Evolutionary conservation across 2,329 filamentous ascomycete genomes (phyloP).

Genomic region (Sarocladium strictum): DNA sequence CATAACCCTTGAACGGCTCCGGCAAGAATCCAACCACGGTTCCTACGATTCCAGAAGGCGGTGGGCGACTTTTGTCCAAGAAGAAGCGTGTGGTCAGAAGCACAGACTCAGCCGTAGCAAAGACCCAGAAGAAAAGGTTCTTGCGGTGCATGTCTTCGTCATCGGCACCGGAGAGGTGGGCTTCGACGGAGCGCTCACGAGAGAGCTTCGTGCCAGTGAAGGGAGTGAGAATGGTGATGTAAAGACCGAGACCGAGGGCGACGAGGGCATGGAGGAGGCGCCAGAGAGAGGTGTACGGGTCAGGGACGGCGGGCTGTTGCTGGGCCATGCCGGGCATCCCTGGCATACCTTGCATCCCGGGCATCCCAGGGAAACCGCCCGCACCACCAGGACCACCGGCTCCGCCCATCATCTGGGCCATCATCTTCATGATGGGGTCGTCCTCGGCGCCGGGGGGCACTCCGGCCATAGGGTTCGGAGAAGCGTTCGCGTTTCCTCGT

Average conservation of each 20-base stretch:
- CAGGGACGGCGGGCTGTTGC: conserved; percentile 24
- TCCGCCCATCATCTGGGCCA: conserved; percentile 63
- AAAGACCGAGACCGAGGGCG: conserved; percentile 62
- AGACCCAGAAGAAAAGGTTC: conserved; percentile 65
- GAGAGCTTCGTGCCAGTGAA: conserved; percentile 62
- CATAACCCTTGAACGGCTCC: conserved; percentile 54
- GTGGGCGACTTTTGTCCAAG: conserved; percentile 54
- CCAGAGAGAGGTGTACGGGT: conserved; percentile 52
- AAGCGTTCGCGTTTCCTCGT: conserved; percentile 21
- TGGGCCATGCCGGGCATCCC: conserved; percentile 37
- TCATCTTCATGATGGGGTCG: conserved; percentile 54
- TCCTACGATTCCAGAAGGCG: conserved; percentile 56
- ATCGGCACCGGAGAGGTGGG: conserved; percentile 18
- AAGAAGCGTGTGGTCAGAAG: conserved; percentile 68
- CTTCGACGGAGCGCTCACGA: conserved; percentile 39
- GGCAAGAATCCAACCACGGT: conserved; percentile 62
- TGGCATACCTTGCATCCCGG: conserved; percentile 36
- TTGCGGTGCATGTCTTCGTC: conserved; percentile 26
- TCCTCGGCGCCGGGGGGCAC: conserved; percentile 19
- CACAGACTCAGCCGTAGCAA: conserved; percentile 69
- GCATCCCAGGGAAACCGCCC: conserved; percentile 29
- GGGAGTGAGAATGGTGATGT: conserved; percentile 60
- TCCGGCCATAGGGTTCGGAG: conserved; percentile 6
- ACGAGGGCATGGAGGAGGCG: conserved; percentile 68
- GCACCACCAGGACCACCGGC: conserved; percentile 22